Conservation (phyloP, 208 protist species). For the Vickermania spadyakhi region DNA sequence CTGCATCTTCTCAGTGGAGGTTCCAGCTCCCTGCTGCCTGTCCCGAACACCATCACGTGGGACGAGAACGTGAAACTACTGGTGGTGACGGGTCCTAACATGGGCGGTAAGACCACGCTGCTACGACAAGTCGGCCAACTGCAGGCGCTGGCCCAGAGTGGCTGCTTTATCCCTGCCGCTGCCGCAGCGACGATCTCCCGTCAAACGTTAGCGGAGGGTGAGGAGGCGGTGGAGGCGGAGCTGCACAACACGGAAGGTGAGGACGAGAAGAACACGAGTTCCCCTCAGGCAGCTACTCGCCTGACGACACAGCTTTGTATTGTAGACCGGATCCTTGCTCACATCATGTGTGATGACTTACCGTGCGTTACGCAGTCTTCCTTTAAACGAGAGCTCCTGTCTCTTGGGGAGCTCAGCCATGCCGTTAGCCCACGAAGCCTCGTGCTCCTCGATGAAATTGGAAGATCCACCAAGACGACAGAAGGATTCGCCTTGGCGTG, state of each 20-base stretch:
- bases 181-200: slow-evolving; percentile 21
- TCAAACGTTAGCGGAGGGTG: background rate
- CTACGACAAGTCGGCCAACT: slow-evolving; percentile 84
- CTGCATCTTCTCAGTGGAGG: too few species aligned
- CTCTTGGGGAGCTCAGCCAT: slow-evolving; percentile 66
- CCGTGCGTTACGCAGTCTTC: slow-evolving; percentile 48
- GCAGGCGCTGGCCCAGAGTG: slow-evolving; percentile 88
- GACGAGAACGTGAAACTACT: slow-evolving; percentile 29
- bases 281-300: background rate
- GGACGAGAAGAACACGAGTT: background rate
- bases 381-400: slow-evolving; percentile 58
- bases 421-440: slow-evolving; percentile 86
- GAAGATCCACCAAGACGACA: slow-evolving; percentile 91
- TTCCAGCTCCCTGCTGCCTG: background rate
- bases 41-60: slow-evolving; percentile 16
- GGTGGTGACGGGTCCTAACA: slow-evolving; percentile 90
- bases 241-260: background rate
- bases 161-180: slow-evolving; percentile 83
- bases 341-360: slow-evolving; percentile 76
- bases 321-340: slow-evolving; percentile 59
- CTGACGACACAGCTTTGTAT: slow-evolving; percentile 10
- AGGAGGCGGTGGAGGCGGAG: background rate
- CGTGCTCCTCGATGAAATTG: slow-evolving; percentile 97
- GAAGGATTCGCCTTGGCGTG: slow-evolving; percentile 95
- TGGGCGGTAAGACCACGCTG: slow-evolving; percentile 92